Conservation (phyloP, 306 rosid genomes). For the Oxytropis ochrocephala region DNA sequence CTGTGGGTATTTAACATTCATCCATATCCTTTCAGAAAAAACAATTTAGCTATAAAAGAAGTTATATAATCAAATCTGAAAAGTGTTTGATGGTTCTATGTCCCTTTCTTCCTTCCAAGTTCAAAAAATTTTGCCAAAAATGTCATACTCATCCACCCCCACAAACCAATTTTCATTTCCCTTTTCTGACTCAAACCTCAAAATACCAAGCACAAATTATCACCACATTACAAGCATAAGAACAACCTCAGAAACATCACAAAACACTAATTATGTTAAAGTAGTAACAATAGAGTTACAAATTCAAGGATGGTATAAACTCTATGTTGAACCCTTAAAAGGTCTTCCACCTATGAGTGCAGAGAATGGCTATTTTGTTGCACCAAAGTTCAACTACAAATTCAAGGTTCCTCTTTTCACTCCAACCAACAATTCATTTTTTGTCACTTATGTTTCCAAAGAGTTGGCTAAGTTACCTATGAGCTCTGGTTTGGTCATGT, state of each 20-base stretch:
- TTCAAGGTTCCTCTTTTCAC: background rate
- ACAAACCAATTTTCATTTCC: background rate
- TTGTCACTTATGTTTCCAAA: too few species aligned
- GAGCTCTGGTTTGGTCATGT: background rate
- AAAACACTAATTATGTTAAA: background rate
- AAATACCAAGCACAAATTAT: background rate
- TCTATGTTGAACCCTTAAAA: background rate
- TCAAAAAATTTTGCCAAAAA: too few species aligned
- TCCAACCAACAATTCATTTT: too few species aligned
- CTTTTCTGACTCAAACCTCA: background rate
- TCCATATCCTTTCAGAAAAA: too few species aligned
- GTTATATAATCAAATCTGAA: too few species aligned
- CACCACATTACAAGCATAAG: background rate
- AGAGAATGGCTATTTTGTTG: background rate
- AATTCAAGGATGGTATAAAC: background rate
- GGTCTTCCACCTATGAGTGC: background rate
- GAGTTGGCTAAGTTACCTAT: background rate
- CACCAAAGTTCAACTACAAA: background rate
- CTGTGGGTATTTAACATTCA: too few species aligned
- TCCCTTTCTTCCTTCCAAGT: too few species aligned
- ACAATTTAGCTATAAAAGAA: too few species aligned
- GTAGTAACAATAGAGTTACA: background rate
- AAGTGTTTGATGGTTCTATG: too few species aligned
- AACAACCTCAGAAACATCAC: background rate
- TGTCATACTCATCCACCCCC: too few species aligned